phyloP scores from a whole-genome alignment of 1,284 basidiomycete species.

The Xerocomus cyaneibrunnescens region DNA sequence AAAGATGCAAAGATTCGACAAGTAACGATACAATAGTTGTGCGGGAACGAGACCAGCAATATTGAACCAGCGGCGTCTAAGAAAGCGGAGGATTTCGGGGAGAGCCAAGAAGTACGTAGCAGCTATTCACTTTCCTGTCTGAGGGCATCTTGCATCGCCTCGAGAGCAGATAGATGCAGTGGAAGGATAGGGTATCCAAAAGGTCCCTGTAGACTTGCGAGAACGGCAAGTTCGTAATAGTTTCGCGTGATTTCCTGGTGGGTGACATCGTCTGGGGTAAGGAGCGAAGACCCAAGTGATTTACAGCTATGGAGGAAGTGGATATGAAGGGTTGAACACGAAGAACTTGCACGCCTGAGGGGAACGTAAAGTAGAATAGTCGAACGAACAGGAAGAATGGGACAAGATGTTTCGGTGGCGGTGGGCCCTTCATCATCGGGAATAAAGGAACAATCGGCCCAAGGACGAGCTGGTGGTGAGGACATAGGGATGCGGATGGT shows the following conservation, averaged over 20 bases:
- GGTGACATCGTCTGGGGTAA: slow-evolving; percentile 40
- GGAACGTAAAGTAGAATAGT: slow-evolving; percentile 57
- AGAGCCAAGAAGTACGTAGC: neutral
- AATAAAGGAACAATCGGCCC: slow-evolving; percentile 27
- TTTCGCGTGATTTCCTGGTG: slow-evolving; percentile 62
- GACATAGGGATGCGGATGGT: slow-evolving; percentile 40
- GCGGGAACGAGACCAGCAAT: slow-evolving; percentile 14
- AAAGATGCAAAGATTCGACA: slow-evolving; percentile 25
- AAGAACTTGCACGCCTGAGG: slow-evolving; percentile 19
- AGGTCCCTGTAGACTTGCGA: slow-evolving; percentile 52
- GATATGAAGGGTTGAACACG: slow-evolving; percentile 51
- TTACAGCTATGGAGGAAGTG: slow-evolving; percentile 55
- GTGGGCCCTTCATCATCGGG: slow-evolving; percentile 34
- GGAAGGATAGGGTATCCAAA: slow-evolving; percentile 45
- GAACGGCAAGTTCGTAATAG: slow-evolving; percentile 63
- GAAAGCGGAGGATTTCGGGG: neutral
- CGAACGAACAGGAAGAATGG: slow-evolving; percentile 53
- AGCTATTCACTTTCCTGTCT: slow-evolving; percentile 27
- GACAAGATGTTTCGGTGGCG: slow-evolving; percentile 33
- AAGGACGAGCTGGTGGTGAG: slow-evolving; percentile 28
- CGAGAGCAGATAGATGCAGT: slow-evolving; percentile 51
- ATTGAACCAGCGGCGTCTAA: slow-evolving; percentile 15
- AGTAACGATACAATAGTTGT: slow-evolving; percentile 33
- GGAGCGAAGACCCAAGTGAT: slow-evolving; percentile 41
- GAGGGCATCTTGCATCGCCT: slow-evolving; percentile 47